Base-by-base conservation (phyloP, 768 basidiomycete genomes). In the Cystobasidium tubakii region DNA sequence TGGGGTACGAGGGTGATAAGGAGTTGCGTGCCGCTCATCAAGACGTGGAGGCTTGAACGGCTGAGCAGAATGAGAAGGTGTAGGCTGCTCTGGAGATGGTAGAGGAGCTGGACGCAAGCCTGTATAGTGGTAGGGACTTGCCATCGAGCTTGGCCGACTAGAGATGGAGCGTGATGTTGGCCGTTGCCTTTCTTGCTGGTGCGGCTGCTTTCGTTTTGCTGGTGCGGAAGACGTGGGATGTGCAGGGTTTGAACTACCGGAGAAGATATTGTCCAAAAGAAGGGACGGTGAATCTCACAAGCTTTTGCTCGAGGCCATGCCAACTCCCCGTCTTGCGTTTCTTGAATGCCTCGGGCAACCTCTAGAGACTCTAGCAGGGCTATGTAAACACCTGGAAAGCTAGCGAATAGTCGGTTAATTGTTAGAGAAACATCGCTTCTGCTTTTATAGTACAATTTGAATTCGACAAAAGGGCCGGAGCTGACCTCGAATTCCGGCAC, bases 391-490 rank as follows among this genome's bases (percentile, higher is more conserved):
- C n/a, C 53, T n/a, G n/a, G n/a, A n/a, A n/a, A n/a, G n/a, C n/a
- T n/a, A n/a, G n/a, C n/a, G n/a, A n/a, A n/a, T n/a, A n/a, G n/a
- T n/a, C n/a, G n/a, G n/a, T n/a, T n/a, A n/a, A n/a, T n/a, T n/a
- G n/a, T n/a, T n/a, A n/a, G 13, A 23, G 33, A 25, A 12, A 15
- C 9, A 44, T 23, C 19, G 31, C 66, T 4, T 33, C 66, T 7
- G 27, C 46, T 50, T 33, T 67, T 67, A 31, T 67, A 67, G 27
- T 50, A 67, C 44, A 67, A 54, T 21, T 29, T 46, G 50, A 67
- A 67, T 31, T 67, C 66, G n/a, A 67, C 25, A n/a, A 43, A 67
- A 13, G 66, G 66, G 25, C n/a, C 44, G 1, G 66, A 67, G 19
- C 7, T 53, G 34, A 27, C 42, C 50, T 53, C 44, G 27, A 46